Percentiles rank a stretch among this genome's conserved stretches.
Conservation (phyloP, 2,329 filamentous ascomycete genomes). For the Monosporascus ibericus region DNA sequence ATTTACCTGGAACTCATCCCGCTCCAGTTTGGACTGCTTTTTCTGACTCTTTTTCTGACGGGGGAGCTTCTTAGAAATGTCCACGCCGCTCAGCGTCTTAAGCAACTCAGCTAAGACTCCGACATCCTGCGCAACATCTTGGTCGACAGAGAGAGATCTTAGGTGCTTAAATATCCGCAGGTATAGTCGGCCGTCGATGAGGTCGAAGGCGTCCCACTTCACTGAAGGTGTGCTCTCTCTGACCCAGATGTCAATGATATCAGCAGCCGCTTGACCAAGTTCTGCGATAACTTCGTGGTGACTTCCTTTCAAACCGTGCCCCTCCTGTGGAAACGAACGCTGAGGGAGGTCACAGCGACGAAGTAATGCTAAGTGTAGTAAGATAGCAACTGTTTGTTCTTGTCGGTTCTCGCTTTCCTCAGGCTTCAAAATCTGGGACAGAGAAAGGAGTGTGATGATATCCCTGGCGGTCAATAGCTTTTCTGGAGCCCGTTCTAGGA, state of each 20-base stretch:
- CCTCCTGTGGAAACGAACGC: constrained; percentile 10
- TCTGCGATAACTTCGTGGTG: constrained; percentile 3
- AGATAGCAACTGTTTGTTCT: constrained; percentile 11
- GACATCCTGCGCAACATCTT: constrained; percentile 11
- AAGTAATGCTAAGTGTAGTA: constrained; percentile 22
- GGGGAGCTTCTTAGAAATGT: not conserved
- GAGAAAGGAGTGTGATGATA: constrained; percentile 10
- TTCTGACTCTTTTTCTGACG: not conserved
- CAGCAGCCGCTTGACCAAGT: constrained; percentile 8
- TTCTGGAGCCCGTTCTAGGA: not conserved
- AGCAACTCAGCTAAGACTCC: constrained; percentile 2
- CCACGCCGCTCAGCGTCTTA: not conserved
- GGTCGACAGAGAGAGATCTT: constrained; percentile 4
- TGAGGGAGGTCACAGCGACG: constrained; percentile 15
- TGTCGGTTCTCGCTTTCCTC: not conserved
- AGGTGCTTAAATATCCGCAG: constrained; percentile 4
- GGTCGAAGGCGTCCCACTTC: constrained; percentile 25
- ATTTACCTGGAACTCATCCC: not conserved
- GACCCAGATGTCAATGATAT: constrained; percentile 1
- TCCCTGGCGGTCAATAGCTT: constrained; percentile 11
- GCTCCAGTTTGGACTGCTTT: constrained; percentile 1
- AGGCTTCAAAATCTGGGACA: constrained; percentile 11
- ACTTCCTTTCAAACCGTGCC: not conserved
- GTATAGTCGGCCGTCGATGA: constrained; percentile 27
- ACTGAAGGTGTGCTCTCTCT: constrained; percentile 1